Evolutionary conservation across 139 green algal species (phyloP).

Genomic region (Volvox reticuliferus): DNA sequence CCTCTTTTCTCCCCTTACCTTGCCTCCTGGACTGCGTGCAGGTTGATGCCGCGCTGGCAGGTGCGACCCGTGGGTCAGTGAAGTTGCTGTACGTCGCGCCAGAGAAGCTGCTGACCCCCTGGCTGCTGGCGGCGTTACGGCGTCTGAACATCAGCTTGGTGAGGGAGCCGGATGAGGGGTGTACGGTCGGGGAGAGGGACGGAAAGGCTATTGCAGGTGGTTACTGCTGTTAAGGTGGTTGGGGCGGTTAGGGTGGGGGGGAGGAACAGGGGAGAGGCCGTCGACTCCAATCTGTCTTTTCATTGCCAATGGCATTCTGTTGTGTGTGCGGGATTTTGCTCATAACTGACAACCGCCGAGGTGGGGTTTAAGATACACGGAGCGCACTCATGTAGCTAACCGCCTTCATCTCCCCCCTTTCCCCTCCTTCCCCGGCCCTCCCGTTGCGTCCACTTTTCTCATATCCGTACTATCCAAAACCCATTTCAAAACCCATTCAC

Average conservation of each 20-base stretch:
- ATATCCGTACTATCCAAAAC: too few relatives aligned
- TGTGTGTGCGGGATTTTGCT: too few relatives aligned
- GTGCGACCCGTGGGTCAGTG: constrained; percentile 51
- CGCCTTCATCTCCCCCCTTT: too few relatives aligned
- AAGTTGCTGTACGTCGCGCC: constrained; percentile 92
- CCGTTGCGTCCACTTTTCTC: too few relatives aligned
- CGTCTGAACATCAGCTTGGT: constrained; percentile 50
- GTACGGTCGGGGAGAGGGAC: neutral
- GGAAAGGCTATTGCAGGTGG: neutral
- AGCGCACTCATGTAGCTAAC: too few relatives aligned
- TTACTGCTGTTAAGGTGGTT: neutral
- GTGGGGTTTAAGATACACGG: too few relatives aligned
- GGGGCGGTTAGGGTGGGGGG: neutral
- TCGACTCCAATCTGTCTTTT: too few relatives aligned
- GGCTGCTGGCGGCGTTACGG: constrained; percentile 70
- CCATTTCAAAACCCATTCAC: too few relatives aligned
- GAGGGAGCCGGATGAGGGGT: neutral
- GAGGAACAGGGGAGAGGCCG: neutral
- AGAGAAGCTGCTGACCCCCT: constrained; percentile 84
- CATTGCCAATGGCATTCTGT: too few relatives aligned
- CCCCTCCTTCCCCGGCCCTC: too few relatives aligned
- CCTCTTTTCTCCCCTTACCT: too few relatives aligned
- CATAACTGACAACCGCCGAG: too few relatives aligned
- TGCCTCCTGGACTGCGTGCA: neutral
- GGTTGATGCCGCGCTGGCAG: constrained; percentile 37